These are phyloP conservation scores for Mycena capillaripes DNA, from an alignment of 768 basidiomycete species.

Conservation along the genomic window DNA sequence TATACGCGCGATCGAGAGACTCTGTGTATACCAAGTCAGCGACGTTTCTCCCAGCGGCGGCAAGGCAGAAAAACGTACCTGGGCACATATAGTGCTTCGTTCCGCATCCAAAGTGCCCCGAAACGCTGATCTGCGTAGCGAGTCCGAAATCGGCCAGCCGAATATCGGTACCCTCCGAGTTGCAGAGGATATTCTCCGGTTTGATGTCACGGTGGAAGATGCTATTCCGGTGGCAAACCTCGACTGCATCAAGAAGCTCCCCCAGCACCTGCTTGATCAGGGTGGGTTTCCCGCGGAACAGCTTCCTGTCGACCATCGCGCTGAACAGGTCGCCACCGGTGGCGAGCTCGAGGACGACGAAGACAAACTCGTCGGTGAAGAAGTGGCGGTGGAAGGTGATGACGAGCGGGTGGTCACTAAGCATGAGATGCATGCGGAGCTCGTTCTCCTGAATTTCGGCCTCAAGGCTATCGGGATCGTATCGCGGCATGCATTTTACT, in stretches of 20 bases:
- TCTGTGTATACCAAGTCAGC: neutral
- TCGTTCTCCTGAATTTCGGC: constrained; percentile 64
- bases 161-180: constrained; percentile 55
- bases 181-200: constrained; percentile 76
- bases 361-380: constrained; percentile 63
- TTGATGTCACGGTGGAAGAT: constrained; percentile 73
- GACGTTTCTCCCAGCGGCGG: neutral
- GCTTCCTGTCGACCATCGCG: constrained; percentile 55
- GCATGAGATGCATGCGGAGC: constrained; percentile 51
- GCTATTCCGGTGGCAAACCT: constrained; percentile 64
- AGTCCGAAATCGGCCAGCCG: constrained; percentile 71
- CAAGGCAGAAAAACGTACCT: constrained; percentile 5
- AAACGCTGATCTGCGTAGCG: constrained; percentile 42
- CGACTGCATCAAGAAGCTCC: constrained; percentile 69
- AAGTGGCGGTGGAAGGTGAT: constrained; percentile 62
- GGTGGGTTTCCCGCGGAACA: constrained; percentile 58
- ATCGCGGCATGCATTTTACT: constrained; percentile 67
- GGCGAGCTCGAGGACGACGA: constrained; percentile 57
- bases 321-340: constrained; percentile 62
- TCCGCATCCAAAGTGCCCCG: constrained; percentile 21
- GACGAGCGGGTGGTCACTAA: constrained; percentile 52
- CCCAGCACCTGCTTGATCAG: constrained; percentile 65
- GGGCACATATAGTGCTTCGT: constrained; percentile 22
- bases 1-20: neutral
- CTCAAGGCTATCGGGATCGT: constrained; percentile 54